Evolutionary conservation across 140 eudicot species (phyloP).

Genomic region (Erigeron philadelphicus): DNA sequence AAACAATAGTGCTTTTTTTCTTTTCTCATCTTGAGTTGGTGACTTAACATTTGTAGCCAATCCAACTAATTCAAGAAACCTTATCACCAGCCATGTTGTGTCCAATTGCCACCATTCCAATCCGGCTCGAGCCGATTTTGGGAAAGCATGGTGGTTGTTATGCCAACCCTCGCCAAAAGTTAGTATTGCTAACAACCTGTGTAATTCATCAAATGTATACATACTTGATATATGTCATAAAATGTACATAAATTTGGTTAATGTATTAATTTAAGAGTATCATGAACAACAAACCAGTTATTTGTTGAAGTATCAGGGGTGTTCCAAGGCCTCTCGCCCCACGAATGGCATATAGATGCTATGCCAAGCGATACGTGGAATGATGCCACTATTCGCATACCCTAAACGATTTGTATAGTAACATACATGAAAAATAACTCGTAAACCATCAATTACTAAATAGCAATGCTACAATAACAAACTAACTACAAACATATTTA

Average conservation of each 20-base stretch:
- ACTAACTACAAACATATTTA: no score
- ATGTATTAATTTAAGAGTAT: background rate
- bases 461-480: no score
- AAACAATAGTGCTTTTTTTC: constrained; percentile 22
- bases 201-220: background rate
- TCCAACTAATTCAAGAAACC: constrained; percentile 48
- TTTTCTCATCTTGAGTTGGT: constrained; percentile 42
- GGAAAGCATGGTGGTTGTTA: constrained; percentile 74
- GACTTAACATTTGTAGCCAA: constrained; percentile 58
- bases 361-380: constrained; percentile 51
- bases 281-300: constrained; percentile 39
- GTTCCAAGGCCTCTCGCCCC: constrained; percentile 69
- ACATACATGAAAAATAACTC: no score
- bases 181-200: constrained; percentile 64
- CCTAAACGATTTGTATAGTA: constrained; percentile 26
- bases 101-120: constrained; percentile 73
- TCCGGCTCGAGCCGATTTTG: constrained; percentile 67
- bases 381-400: constrained; percentile 43
- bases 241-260: background rate
- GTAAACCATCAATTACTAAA: no score
- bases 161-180: constrained; percentile 83
- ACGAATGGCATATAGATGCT: constrained; percentile 55
- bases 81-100: constrained; percentile 57
- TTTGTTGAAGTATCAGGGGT: constrained; percentile 58
- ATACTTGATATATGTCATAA: background rate